Conservation (phyloP, 73 alveolate species). For the Tetrahymena elliotti region DNA sequence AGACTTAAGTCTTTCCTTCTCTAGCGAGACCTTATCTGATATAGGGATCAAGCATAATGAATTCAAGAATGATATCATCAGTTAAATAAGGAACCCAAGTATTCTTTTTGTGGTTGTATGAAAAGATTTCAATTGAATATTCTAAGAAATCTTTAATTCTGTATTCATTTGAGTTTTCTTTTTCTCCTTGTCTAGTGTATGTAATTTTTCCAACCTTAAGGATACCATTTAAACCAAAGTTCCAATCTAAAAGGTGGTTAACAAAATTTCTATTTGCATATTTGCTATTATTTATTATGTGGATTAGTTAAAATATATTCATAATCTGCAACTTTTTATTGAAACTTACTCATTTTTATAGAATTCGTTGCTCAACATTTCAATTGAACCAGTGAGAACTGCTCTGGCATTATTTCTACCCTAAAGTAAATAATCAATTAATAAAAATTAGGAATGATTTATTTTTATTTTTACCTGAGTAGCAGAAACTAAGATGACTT, state of each 20-base stretch:
- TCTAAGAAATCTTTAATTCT: constrained; percentile 23
- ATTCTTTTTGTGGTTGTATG: not conserved
- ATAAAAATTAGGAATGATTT: not conserved
- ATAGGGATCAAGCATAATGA: constrained; percentile 39
- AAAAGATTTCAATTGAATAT: constrained; percentile 20
- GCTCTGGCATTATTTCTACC: constrained; percentile 44
- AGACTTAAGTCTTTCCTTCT: constrained; percentile 21
- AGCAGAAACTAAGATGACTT: constrained; percentile 29
- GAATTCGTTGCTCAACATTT: constrained; percentile 27
- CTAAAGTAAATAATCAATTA: not conserved
- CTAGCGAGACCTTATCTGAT: constrained; percentile 3
- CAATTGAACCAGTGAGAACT: constrained; percentile 31
- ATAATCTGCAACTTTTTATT: too few relatives aligned
- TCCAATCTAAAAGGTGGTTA: constrained; percentile 1
- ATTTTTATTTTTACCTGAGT: constrained; percentile 9
- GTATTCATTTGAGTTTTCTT: constrained; percentile 18
- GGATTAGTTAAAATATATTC: not conserved
- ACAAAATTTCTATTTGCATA: constrained; percentile 7
- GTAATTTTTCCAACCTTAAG: constrained; percentile 19
- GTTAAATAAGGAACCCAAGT: constrained; percentile 28
- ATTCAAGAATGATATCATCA: constrained; percentile 25
- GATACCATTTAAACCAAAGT: constrained; percentile 5
- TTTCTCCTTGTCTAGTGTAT: constrained; percentile 18
- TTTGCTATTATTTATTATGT: not conserved
- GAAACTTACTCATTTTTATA: not conserved